A percentile compares a stretch with the other conserved stretches of the same genome.
Conservation (phyloP, 2,329 filamentous ascomycete species). For the Talaromyces marneffei region DNA sequence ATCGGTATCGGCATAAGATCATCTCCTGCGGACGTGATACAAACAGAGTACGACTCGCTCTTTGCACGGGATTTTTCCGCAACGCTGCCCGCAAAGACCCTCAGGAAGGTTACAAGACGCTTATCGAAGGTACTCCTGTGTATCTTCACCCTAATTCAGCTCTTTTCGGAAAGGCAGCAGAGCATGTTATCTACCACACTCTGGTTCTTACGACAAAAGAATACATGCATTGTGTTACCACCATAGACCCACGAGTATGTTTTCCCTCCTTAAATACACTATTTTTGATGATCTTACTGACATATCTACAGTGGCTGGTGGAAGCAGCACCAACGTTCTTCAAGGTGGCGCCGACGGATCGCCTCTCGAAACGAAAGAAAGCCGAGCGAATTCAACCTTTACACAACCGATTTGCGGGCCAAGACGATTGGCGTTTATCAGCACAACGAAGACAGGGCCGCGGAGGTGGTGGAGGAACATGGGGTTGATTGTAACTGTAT, state of each 20-base stretch:
- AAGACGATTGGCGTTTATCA: slow-evolving; percentile 91
- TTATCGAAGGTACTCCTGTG: slow-evolving; percentile 90
- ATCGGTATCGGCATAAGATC: slow-evolving; percentile 77
- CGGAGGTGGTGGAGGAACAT: slow-evolving; percentile 85
- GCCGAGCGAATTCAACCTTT: slow-evolving; percentile 91
- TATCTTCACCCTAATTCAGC: slow-evolving; percentile 90
- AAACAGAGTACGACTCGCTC: slow-evolving; percentile 75
- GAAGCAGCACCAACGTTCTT: slow-evolving; percentile 98
- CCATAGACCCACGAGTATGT: slow-evolving; percentile 75
- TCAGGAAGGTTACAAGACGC: slow-evolving; percentile 93
- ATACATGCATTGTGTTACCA: slow-evolving; percentile 93
- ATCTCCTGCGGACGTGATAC: slow-evolving; percentile 83
- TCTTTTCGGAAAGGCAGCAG: slow-evolving; percentile 89
- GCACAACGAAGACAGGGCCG: slow-evolving; percentile 80
- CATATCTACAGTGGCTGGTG: slow-evolving; percentile 58
- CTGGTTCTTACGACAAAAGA: slow-evolving; percentile 62
- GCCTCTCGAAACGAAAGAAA: slow-evolving; percentile 83
- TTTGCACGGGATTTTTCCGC: slow-evolving; percentile 93
- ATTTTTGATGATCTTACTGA: slow-evolving; percentile 8
- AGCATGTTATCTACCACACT: slow-evolving; percentile 88
- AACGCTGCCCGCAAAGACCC: slow-evolving; percentile 93
- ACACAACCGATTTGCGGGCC: slow-evolving; percentile 84
- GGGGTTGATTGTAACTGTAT: slow-evolving; percentile 49
- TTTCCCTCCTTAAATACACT: not conserved
- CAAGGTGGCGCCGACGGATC: slow-evolving; percentile 86